Evolutionary conservation across 257 asterid genomes (phyloP).

Genomic region (Asclepias syriaca): DNA sequence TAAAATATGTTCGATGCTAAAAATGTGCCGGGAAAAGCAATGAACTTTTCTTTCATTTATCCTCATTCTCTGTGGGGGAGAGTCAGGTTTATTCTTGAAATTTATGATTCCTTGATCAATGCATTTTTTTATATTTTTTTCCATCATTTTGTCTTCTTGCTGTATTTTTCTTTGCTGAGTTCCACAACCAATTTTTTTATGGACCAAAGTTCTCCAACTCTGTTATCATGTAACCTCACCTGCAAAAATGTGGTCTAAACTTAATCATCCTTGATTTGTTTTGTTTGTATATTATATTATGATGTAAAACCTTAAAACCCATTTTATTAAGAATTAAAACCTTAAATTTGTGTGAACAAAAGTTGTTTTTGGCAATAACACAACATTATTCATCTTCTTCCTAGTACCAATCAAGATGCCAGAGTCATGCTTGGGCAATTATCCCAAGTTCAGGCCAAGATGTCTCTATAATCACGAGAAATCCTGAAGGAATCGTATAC

Average conservation of each 20-base stretch:
- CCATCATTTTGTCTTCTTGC: neutral
- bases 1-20: neutral
- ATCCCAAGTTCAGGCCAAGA: conserved; percentile 69
- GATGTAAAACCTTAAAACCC: neutral
- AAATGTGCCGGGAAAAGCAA: neutral
- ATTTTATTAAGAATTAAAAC: too few relatives aligned
- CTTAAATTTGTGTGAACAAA: too few relatives aligned
- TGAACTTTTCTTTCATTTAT: neutral
- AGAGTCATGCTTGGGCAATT: conserved; percentile 66
- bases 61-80: too few relatives aligned
- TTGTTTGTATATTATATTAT: neutral
- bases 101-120: neutral
- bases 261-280: neutral
- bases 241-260: conserved; percentile 8
- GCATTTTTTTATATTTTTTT: neutral
- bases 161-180: neutral
- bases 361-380: too few relatives aligned
- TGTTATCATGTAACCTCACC: neutral
- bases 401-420: conserved; percentile 35
- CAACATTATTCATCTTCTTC: neutral
- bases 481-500: conserved; percentile 81
- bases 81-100: neutral
- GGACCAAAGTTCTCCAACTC: neutral
- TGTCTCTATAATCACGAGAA: conserved; percentile 71
- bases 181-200: neutral